phyloP scores from a whole-genome alignment of 2,329 filamentous ascomycete species.

The Fusarium sp. region DNA sequence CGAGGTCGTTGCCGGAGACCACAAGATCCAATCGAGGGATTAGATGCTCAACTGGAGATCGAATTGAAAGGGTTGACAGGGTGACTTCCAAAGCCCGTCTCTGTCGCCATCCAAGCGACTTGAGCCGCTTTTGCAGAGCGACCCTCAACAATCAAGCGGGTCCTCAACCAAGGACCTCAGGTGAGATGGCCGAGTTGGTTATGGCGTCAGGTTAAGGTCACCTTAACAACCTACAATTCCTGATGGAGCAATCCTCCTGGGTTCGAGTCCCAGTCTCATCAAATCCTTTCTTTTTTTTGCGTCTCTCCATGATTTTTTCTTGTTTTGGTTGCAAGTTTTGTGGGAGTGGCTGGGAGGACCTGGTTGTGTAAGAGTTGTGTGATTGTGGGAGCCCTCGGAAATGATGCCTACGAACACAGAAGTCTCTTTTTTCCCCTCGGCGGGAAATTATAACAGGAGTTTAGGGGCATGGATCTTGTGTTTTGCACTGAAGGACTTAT shows the following conservation, averaged over 20 bases:
- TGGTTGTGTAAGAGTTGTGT: neutral
- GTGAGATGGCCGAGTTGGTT: conserved; percentile 47
- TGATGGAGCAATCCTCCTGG: conserved; percentile 46
- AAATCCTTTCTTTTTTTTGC: conserved; percentile 33
- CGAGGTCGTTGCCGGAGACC: conserved; percentile 88
- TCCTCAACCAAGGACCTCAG: conserved; percentile 19
- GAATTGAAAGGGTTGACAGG: conserved; percentile 1
- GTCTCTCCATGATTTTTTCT: neutral
- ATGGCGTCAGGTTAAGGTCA: conserved; percentile 45
- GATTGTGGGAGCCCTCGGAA: neutral
- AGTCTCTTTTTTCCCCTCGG: neutral
- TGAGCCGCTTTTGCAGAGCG: conserved; percentile 18
- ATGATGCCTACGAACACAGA: neutral
- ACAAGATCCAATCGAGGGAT: conserved; percentile 80
- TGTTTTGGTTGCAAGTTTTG: conserved; percentile 5
- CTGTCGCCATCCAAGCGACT: conserved; percentile 1
- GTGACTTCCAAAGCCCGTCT: neutral
- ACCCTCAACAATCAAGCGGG: conserved; percentile 32
- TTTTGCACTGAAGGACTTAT: conserved; percentile 11
- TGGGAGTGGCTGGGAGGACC: neutral
- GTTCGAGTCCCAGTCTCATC: conserved; percentile 46
- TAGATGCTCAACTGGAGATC: conserved; percentile 30
- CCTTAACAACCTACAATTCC: conserved; percentile 40
- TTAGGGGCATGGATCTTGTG: conserved; percentile 18
- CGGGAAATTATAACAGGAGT: conserved; percentile 29